phyloP scores from a whole-genome alignment of 2,329 filamentous ascomycete genomes.

The Fusarium secorum region DNA sequence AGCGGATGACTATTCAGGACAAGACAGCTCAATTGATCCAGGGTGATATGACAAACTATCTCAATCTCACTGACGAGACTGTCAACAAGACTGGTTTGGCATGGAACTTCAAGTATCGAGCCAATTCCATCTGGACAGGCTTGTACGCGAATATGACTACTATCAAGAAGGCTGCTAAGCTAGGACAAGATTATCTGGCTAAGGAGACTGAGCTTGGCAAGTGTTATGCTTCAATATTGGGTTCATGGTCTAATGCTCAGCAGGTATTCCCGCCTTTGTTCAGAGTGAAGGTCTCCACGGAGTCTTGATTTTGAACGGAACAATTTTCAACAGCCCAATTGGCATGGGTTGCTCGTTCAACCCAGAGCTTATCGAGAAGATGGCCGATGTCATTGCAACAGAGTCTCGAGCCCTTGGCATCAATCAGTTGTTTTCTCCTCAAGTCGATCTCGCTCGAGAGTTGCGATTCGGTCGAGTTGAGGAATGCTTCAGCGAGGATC shows the following conservation, averaged over 20 bases:
- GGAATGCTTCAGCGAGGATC: constrained; percentile 76
- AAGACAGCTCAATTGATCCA: constrained; percentile 75
- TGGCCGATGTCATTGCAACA: constrained; percentile 70
- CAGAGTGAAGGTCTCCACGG: constrained; percentile 80
- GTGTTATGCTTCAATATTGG: constrained; percentile 41
- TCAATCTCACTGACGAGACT: constrained; percentile 71
- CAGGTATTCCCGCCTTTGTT: constrained; percentile 74
- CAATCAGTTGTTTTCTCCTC: constrained; percentile 76
- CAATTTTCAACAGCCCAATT: constrained; percentile 82
- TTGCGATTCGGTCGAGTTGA: constrained; percentile 76
- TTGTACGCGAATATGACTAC: constrained; percentile 70
- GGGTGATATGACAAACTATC: constrained; percentile 76
- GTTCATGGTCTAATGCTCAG: background rate
- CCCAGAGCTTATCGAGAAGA: constrained; percentile 67
- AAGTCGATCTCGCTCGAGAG: constrained; percentile 75
- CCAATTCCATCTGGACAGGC: constrained; percentile 77
- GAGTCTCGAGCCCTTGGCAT: constrained; percentile 73
- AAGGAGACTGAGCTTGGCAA: constrained; percentile 52
- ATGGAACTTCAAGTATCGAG: constrained; percentile 70
- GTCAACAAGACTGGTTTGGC: constrained; percentile 73
- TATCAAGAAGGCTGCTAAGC: constrained; percentile 68
- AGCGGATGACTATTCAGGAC: constrained; percentile 77
- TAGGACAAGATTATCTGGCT: constrained; percentile 73
- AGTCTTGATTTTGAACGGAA: constrained; percentile 74
- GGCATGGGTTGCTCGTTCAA: constrained; percentile 77